Evolutionary conservation across 768 basidiomycete genomes (phyloP).

Genomic region (Leccinellum luteum): DNA sequence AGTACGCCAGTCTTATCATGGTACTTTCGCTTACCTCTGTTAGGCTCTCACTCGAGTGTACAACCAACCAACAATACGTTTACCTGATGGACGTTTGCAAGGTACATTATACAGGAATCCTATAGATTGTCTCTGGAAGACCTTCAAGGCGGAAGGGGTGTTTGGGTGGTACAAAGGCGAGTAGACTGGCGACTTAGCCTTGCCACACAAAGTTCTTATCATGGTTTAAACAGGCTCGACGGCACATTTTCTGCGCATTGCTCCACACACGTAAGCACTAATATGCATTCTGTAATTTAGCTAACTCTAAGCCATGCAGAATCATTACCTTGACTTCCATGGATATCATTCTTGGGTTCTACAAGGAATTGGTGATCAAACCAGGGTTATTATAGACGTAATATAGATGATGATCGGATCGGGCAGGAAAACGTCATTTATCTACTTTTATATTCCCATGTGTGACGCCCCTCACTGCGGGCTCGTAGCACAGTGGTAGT

Average conservation of each 20-base stretch:
- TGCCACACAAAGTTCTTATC: not conserved
- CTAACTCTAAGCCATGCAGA: slow-evolving; percentile 35
- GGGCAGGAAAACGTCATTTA: not conserved
- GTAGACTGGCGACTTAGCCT: not conserved
- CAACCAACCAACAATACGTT: slow-evolving; percentile 81
- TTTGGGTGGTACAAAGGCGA: slow-evolving; percentile 95
- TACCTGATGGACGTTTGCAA: slow-evolving; percentile 66
- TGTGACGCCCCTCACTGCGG: not conserved
- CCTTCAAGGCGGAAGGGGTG: slow-evolving; percentile 83
- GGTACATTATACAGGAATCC: slow-evolving; percentile 88
- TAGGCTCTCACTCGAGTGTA: slow-evolving; percentile 92
- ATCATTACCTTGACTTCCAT: slow-evolving; percentile 91
- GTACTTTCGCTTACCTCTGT: slow-evolving; percentile 1
- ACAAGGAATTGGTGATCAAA: slow-evolving; percentile 43
- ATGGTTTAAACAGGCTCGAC: slow-evolving; percentile 64
- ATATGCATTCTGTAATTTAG: not conserved
- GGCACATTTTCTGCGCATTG: slow-evolving; percentile 90
- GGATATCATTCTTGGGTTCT: slow-evolving; percentile 69
- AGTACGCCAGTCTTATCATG: slow-evolving; percentile 24
- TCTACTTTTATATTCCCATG: not conserved
- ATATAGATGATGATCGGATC: not conserved
- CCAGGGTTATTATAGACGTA: slow-evolving; percentile 11
- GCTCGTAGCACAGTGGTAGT: slow-evolving; percentile 33
- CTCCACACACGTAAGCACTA: slow-evolving; percentile 77
- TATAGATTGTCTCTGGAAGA: slow-evolving; percentile 97